Percentiles rank a stretch among this genome's conserved stretches.
phyloP scores from a whole-genome alignment of 176 grass and related monocot genomes.

The Stipa capillata region DNA sequence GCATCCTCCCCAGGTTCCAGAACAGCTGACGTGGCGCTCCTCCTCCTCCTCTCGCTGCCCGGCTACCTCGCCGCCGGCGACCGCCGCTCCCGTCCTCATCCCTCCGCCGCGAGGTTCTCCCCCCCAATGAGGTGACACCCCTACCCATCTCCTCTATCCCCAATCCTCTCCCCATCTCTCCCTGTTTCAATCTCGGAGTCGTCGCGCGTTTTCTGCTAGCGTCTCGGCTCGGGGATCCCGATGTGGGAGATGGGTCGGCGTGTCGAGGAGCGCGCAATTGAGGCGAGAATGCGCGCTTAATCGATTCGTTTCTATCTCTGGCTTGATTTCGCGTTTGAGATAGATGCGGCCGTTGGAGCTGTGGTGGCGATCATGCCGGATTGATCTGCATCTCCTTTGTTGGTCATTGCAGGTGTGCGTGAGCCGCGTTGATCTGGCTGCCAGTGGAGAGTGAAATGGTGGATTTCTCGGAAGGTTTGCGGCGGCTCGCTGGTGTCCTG shows the following conservation, averaged over 20 bases:
- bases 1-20: conserved; percentile 8
- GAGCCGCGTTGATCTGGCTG: conserved; percentile 16
- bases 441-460: conserved; percentile 45
- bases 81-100: neutral
- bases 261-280: neutral
- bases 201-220: neutral
- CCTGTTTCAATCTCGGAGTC: neutral
- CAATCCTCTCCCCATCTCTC: neutral
- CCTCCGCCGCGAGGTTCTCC: neutral
- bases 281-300: neutral
- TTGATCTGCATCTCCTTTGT: neutral
- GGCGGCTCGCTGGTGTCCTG: conserved; percentile 36
- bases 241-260: neutral
- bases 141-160: neutral
- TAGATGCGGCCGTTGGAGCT: neutral
- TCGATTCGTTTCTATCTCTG: neutral
- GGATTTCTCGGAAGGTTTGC: conserved; percentile 39
- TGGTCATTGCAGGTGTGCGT: conserved; percentile 32
- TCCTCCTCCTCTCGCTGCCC: neutral
- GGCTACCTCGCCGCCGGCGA: neutral
- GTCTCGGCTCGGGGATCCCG: neutral
- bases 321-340: neutral
- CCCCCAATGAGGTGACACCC: conserved; percentile 6
- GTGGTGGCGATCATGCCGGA: neutral
- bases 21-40: conserved; percentile 5